Conservation (phyloP, 2,329 filamentous ascomycete genomes). For the Ceratocystis papillata region DNA sequence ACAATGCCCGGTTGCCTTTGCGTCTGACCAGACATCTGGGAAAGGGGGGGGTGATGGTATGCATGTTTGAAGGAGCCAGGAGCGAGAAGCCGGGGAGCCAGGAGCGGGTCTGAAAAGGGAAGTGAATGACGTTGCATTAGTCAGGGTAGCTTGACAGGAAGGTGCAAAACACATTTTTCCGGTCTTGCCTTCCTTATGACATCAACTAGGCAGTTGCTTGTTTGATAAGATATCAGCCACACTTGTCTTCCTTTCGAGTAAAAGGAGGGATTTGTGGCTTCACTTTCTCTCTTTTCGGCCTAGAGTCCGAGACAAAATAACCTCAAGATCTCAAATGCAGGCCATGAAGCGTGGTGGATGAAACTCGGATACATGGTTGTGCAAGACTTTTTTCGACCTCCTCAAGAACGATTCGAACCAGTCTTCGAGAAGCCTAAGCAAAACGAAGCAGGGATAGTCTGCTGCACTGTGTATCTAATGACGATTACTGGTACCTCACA, state of each 20-base stretch:
- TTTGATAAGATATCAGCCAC: background rate
- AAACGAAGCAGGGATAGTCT: too few relatives aligned
- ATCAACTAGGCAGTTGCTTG: background rate
- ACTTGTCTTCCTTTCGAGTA: background rate
- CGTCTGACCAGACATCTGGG: too few relatives aligned
- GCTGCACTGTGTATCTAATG: too few relatives aligned
- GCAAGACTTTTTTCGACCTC: too few relatives aligned
- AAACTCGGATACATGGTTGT: too few relatives aligned
- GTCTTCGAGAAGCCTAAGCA: too few relatives aligned
- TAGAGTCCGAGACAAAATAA: background rate
- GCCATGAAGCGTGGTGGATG: too few relatives aligned
- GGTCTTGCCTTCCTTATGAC: background rate
- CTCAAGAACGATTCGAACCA: too few relatives aligned
- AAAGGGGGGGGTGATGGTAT: too few relatives aligned
- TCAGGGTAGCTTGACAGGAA: background rate
- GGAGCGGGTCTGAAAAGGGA: background rate
- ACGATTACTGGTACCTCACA: too few relatives aligned
- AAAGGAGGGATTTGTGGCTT: background rate
- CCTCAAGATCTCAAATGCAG: background rate
- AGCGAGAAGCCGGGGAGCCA: background rate
- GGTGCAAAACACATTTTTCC: background rate
- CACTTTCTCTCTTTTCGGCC: background rate
- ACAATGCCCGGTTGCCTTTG: too few relatives aligned
- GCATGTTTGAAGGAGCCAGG: background rate
- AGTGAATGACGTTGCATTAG: background rate